Conservation (phyloP, 169 alveolate genomes). For the Eimeria praecox region DNA sequence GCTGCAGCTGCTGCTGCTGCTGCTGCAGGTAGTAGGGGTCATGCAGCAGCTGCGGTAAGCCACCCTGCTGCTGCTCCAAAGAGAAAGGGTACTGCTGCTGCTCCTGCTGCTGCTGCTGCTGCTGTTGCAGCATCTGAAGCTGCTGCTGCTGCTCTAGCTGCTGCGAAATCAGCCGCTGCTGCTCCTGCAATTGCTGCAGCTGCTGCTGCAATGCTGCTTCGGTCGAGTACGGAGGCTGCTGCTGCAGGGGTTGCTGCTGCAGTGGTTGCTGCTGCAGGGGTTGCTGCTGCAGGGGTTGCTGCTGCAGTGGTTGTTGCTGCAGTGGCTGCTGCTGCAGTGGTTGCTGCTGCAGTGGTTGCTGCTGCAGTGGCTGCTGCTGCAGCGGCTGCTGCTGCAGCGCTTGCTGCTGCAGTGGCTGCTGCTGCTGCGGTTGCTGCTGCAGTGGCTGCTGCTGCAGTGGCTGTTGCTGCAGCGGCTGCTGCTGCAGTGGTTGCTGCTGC, state of each 20-base stretch:
- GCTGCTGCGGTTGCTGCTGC: not conserved
- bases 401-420: not conserved
- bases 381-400: not conserved
- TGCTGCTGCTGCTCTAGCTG: not conserved
- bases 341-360: not conserved
- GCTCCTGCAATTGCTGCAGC: conserved; percentile 15
- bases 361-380: not conserved
- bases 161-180: not conserved
- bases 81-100: not conserved
- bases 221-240: not conserved
- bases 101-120: not conserved
- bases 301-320: not conserved
- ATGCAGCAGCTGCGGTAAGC: conserved; percentile 24
- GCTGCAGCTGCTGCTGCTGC: conserved; percentile 21
- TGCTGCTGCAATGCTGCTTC: conserved; percentile 46
- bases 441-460: not conserved
- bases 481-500: not conserved
- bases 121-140: not conserved
- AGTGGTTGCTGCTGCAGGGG: not conserved
- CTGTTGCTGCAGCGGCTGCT: not conserved
- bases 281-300: not conserved
- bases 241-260: not conserved
- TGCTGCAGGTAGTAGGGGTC: no score
- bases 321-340: not conserved
- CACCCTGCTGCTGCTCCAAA: conserved; percentile 18